Evolutionary conservation across 208 protist species (phyloP).

Genomic region (Angomonas deanei): DNA sequence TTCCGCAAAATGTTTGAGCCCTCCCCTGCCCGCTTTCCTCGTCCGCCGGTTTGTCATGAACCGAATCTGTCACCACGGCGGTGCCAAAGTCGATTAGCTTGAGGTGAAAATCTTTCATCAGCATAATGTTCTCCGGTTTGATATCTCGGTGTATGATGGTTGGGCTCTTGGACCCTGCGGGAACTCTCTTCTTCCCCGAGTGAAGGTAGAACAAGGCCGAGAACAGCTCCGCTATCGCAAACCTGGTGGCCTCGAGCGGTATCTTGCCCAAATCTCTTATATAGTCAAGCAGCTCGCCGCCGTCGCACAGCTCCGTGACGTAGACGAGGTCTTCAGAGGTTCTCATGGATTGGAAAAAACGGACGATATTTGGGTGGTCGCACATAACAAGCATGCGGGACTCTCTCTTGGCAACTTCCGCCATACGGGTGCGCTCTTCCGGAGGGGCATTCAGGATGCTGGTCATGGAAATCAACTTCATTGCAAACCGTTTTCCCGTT

Average conservation of each 20-base stretch:
- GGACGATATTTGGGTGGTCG: slow-evolving; percentile 84
- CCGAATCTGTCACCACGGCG: slow-evolving; percentile 69
- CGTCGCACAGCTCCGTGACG: slow-evolving; percentile 81
- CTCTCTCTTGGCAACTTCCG: slow-evolving; percentile 77
- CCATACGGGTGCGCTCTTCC: slow-evolving; percentile 82
- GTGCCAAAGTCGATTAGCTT: slow-evolving; percentile 96
- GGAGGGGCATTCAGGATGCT: slow-evolving; percentile 79
- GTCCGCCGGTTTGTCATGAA: slow-evolving; percentile 54
- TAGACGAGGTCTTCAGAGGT: slow-evolving; percentile 80
- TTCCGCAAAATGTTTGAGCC: slow-evolving; percentile 86
- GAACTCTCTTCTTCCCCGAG: slow-evolving; percentile 48
- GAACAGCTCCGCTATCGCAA: slow-evolving; percentile 91
- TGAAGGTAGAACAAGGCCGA: slow-evolving; percentile 95
- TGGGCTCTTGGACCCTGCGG: slow-evolving; percentile 20
- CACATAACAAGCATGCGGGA: slow-evolving; percentile 83
- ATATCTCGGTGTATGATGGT: slow-evolving; percentile 94
- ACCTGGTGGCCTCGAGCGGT: slow-evolving; percentile 75
- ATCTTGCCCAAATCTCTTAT: slow-evolving; percentile 55
- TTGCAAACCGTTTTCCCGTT: slow-evolving; percentile 59
- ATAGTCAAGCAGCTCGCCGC: slow-evolving; percentile 73
- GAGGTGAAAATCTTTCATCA: slow-evolving; percentile 88
- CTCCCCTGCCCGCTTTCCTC: slow-evolving; percentile 42
- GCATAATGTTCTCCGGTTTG: slow-evolving; percentile 96
- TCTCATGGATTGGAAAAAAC: slow-evolving; percentile 80
- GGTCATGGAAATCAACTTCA: slow-evolving; percentile 83